phyloP scores from a whole-genome alignment of 768 basidiomycete genomes.

The Panaeolus cyanescens region DNA sequence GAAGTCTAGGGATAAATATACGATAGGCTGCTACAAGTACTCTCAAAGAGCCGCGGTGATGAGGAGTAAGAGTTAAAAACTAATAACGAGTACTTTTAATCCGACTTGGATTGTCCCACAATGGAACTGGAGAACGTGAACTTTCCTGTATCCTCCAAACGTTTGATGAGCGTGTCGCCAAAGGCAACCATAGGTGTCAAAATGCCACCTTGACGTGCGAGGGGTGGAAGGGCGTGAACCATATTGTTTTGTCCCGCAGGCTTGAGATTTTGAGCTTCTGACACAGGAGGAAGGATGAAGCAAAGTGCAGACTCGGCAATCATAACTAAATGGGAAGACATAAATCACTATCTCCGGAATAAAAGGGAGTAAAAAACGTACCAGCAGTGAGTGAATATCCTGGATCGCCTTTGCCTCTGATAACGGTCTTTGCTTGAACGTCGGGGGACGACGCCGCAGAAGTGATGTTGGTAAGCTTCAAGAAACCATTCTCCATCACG shows the following conservation, averaged over 20 bases:
- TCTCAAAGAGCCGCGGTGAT: too few relatives aligned
- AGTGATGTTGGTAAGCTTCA: conserved; percentile 72
- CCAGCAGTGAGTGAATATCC: conserved; percentile 63
- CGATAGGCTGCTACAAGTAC: not conserved
- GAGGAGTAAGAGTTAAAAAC: not conserved
- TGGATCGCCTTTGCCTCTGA: conserved; percentile 73
- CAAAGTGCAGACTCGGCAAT: conserved; percentile 50
- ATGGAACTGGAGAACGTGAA: conserved; percentile 61
- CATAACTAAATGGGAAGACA: conserved; percentile 11
- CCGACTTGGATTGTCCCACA: conserved; percentile 20
- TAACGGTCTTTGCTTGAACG: conserved; percentile 54
- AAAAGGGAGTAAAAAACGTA: conserved; percentile 27
- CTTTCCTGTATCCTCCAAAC: conserved; percentile 59
- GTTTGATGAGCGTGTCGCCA: conserved; percentile 71
- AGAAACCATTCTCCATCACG: conserved; percentile 56
- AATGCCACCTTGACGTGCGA: conserved; percentile 70
- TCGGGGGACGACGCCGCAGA: conserved; percentile 48
- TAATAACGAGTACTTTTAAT: not conserved
- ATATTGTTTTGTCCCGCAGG: conserved; percentile 20
- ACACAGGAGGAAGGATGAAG: conserved; percentile 51
- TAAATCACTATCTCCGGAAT: not conserved
- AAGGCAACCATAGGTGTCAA: conserved; percentile 85
- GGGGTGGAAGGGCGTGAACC: conserved; percentile 51
- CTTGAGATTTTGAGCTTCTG: conserved; percentile 18
- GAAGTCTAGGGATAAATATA: too few relatives aligned